A percentile compares a stretch with the other conserved stretches of the same genome.
Conservation (phyloP, 2,329 filamentous ascomycete genomes). For the Colletotrichum siamense region DNA sequence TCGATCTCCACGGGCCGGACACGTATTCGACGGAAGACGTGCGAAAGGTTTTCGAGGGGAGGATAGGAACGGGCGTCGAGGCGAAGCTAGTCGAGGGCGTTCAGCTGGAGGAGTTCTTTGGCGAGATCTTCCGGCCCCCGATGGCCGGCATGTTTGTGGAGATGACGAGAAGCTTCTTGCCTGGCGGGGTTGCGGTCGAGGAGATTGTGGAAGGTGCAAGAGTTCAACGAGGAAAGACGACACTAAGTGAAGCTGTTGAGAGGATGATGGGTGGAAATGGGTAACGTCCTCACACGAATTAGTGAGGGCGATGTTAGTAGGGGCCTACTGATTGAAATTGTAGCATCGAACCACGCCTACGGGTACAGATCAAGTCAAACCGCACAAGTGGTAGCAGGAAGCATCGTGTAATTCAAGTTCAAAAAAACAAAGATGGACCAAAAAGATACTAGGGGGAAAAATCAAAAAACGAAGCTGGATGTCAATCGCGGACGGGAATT, state of each 20-base stretch:
- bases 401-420: not conserved
- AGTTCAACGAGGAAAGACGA: not conserved
- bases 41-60: constrained; percentile 29
- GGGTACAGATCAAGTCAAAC: not conserved
- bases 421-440: not conserved
- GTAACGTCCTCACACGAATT: not conserved
- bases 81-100: constrained; percentile 27
- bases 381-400: not conserved
- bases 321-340: not conserved
- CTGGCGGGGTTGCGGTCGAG: constrained; percentile 28
- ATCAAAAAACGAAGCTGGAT: not conserved
- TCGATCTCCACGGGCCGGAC: constrained; percentile 33
- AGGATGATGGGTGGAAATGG: not conserved
- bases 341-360: not conserved
- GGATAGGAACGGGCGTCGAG: constrained; percentile 28
- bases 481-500: constrained; percentile 4
- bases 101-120: constrained; percentile 28
- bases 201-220: constrained; percentile 3
- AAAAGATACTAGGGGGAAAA: not conserved
- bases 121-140: constrained; percentile 23
- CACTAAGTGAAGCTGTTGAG: not conserved
- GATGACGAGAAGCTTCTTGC: constrained; percentile 23
- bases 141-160: constrained; percentile 17
- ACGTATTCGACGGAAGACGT: constrained; percentile 33
- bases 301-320: not conserved